Percentiles rank a stretch among this genome's conserved stretches.
These are phyloP conservation scores for Geum urbanum DNA, from an alignment of 306 rosid genomes.

Conservation along the genomic window DNA sequence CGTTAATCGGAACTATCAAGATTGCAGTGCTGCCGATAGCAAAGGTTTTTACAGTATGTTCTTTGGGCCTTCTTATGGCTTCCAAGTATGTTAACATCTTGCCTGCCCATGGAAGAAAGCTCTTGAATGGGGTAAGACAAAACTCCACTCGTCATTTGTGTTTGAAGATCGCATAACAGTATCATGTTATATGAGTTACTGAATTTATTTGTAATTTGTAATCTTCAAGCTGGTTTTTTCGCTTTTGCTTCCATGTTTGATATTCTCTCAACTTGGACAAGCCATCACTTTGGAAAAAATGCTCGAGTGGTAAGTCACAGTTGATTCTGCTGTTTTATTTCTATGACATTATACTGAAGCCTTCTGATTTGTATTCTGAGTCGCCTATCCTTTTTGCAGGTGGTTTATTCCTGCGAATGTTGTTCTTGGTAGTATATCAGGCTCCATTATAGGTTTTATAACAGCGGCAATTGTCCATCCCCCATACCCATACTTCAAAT, in stretches of 20 bases:
- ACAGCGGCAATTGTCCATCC: slow-evolving; percentile 74
- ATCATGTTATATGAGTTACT: background rate
- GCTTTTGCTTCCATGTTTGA: slow-evolving; percentile 87
- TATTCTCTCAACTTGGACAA: slow-evolving; percentile 90
- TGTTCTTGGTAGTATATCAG: slow-evolving; percentile 58
- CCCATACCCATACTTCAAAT: slow-evolving; percentile 93
- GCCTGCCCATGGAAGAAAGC: slow-evolving; percentile 82
- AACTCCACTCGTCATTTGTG: background rate
- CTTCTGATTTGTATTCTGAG: background rate
- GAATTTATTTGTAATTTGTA: slow-evolving; percentile 16
- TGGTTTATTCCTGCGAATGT: slow-evolving; percentile 97
- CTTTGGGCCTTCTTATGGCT: slow-evolving; percentile 94
- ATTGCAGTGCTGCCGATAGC: slow-evolving; percentile 89
- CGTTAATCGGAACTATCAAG: slow-evolving; percentile 60
- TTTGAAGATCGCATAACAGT: background rate
- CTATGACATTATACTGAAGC: background rate
- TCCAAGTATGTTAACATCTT: slow-evolving; percentile 79
- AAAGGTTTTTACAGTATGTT: slow-evolving; percentile 81
- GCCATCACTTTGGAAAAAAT: slow-evolving; percentile 74
- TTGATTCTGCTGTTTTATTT: background rate
- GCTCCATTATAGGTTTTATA: slow-evolving; percentile 76
- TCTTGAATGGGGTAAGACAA: slow-evolving; percentile 75
- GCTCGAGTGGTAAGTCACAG: slow-evolving; percentile 78
- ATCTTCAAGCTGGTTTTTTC: slow-evolving; percentile 81
- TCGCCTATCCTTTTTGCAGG: slow-evolving; percentile 44